Base-by-base conservation (phyloP, 495 filamentous ascomycete genomes). In the Penicillium macrosclerotiorum region DNA sequence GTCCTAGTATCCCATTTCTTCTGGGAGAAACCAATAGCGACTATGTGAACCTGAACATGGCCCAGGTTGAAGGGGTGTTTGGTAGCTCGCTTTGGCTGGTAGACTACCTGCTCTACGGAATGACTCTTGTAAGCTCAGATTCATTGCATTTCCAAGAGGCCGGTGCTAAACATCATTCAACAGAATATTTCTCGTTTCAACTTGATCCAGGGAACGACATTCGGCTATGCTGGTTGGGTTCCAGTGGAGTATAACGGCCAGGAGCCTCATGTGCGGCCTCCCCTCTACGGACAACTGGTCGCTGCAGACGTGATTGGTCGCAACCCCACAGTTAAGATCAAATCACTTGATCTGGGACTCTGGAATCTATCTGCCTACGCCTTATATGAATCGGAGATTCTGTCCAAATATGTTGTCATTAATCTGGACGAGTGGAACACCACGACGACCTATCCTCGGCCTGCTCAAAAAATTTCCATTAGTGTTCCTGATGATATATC, bases 1-100 rank as follows among this genome's bases (percentile, higher is more conserved):
- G 47, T 11, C 47, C 52, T 2, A 34, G 30, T 11, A 50, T 55
- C 27, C 18, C 26, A 29, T 47, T 55, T 23, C 24, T 55, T 11
- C 42, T 55, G 0, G 52, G 52, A 11, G 52, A 55, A 27, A 55
- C 52, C 17, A 55, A 55, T 22, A 55, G 52, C 33, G 47, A 55
- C 52, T 49, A 49, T 11, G 37, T 47, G 2, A 55, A 55, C 25
- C 27, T 55, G 1, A 34, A 43, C 37, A 55, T 55, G 52, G 22
- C 30, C 13, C 42, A 50, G 22, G 42, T 50, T 3, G 52, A 55
- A 26, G 52, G 52, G 5, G 52, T 55, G 16, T 55, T 55, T n/a
- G 52, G 52, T 26, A 50, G 52, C 13, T 54, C 51, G 2, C 39
- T 54, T 6, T 54, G 45, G 51, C 36, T 54, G 14, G 35, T 49